These are phyloP conservation scores for Ascoidea rubescens DNA, from an alignment of 805 yeast genomes.

Conservation along the genomic window DNA sequence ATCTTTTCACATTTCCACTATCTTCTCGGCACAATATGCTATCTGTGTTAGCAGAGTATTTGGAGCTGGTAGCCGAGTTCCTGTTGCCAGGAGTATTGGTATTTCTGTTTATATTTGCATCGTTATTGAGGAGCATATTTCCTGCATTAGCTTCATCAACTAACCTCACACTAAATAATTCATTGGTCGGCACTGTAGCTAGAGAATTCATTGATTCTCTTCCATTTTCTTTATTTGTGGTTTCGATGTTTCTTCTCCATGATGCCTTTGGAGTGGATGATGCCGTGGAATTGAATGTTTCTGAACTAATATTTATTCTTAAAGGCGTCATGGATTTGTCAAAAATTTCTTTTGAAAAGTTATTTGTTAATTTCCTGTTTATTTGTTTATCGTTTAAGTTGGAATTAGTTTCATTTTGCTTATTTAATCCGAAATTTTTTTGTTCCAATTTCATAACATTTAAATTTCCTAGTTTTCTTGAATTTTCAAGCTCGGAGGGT, in stretches of 20 bases:
- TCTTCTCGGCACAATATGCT: constrained; percentile 2
- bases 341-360: neutral
- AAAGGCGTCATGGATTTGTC: neutral
- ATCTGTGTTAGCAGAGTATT: neutral
- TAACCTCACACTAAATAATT: constrained; percentile 63
- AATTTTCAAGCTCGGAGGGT: constrained; percentile 3
- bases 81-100: neutral
- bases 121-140: neutral
- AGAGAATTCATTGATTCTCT: constrained; percentile 59
- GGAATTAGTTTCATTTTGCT: neutral
- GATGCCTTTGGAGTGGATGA: constrained; percentile 4
- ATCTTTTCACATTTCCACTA: constrained; percentile 8
- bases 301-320: neutral
- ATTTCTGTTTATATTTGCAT: neutral
- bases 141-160: constrained; percentile 34
- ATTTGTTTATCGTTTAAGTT: neutral
- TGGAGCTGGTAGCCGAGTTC: neutral
- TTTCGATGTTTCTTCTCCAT: constrained; percentile 12
- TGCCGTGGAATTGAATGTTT: neutral
- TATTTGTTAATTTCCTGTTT: neutral
- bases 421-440: neutral
- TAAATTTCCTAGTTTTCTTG: constrained; percentile 22
- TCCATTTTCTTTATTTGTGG: constrained; percentile 19
- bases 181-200: constrained; percentile 79
- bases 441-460: constrained; percentile 30